Evolutionary conservation across 108 stramenopile species (phyloP).

Genomic region (Epithemia pelagica): DNA sequence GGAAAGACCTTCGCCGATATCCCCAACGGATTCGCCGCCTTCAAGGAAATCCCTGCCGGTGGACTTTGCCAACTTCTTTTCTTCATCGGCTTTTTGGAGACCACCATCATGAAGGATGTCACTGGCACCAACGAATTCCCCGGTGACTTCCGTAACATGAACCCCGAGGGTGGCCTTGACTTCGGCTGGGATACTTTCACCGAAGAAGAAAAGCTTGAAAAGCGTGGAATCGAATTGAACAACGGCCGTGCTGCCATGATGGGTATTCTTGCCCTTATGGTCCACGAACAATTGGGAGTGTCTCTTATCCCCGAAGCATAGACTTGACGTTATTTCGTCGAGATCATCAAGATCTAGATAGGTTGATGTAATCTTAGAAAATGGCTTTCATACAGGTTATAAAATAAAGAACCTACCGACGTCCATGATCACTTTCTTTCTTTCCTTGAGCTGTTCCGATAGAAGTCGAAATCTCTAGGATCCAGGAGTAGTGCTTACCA

Average conservation of each 20-base stretch:
- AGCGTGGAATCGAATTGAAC: slow-evolving; percentile 87
- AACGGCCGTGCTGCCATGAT: slow-evolving; percentile 87
- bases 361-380: background rate
- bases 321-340: background rate
- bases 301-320: slow-evolving; percentile 19
- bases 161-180: slow-evolving; percentile 42
- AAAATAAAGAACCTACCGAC: no score
- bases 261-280: slow-evolving; percentile 83
- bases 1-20: slow-evolving; percentile 59
- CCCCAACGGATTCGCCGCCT: slow-evolving; percentile 43
- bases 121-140: slow-evolving; percentile 37
- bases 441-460: background rate
- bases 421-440: no score
- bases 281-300: slow-evolving; percentile 69
- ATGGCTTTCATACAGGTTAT: background rate
- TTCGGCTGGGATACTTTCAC: slow-evolving; percentile 68
- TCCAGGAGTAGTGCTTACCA: background rate
- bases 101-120: slow-evolving; percentile 58
- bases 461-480: background rate
- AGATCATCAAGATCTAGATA: background rate
- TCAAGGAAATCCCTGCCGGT: slow-evolving; percentile 43
- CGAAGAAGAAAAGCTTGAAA: slow-evolving; percentile 59
- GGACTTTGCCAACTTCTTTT: slow-evolving; percentile 57
- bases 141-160: slow-evolving; percentile 75
- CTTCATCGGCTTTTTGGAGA: slow-evolving; percentile 65